Conservation (phyloP, 306 rosid species). For the Dalbergia cochinchinensis region DNA sequence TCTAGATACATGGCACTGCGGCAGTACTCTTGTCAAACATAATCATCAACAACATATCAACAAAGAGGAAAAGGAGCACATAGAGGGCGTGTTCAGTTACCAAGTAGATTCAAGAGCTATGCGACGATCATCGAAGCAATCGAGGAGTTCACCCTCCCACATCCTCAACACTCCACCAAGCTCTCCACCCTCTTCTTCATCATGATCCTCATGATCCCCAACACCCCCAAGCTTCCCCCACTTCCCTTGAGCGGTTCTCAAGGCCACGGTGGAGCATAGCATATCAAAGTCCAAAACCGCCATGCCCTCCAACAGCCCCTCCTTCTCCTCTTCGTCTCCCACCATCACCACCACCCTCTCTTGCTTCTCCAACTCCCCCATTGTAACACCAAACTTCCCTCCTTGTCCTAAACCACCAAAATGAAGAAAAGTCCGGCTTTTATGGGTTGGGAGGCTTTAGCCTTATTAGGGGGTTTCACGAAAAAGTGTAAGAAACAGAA, state of each 20-base stretch:
- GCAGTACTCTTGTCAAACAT: background rate
- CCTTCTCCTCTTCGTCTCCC: conserved; percentile 57
- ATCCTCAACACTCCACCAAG: conserved; percentile 80
- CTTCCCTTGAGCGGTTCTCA: conserved; percentile 66
- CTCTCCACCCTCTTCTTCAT: conserved; percentile 48
- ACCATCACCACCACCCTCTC: conserved; percentile 42
- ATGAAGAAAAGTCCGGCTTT: background rate
- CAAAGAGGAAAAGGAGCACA: background rate
- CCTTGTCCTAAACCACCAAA: background rate
- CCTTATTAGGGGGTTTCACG: conserved; percentile 28
- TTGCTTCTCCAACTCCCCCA: conserved; percentile 81
- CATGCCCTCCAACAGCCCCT: conserved; percentile 58
- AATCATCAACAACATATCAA: background rate
- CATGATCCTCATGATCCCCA: conserved; percentile 36
- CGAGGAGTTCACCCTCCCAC: conserved; percentile 94
- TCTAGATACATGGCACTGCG: too few species aligned
- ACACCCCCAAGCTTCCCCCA: conserved; percentile 62
- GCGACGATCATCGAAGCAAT: conserved; percentile 78
- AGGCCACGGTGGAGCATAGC: conserved; percentile 85
- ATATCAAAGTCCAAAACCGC: conserved; percentile 77
- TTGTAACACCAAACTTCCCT: background rate
- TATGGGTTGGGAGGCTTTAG: background rate
- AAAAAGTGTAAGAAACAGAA: background rate
- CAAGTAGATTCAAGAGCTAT: conserved; percentile 77
- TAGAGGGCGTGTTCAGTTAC: conserved; percentile 38